Conservation (phyloP, 1,284 basidiomycete species). For the Amylostereum areolatum region DNA sequence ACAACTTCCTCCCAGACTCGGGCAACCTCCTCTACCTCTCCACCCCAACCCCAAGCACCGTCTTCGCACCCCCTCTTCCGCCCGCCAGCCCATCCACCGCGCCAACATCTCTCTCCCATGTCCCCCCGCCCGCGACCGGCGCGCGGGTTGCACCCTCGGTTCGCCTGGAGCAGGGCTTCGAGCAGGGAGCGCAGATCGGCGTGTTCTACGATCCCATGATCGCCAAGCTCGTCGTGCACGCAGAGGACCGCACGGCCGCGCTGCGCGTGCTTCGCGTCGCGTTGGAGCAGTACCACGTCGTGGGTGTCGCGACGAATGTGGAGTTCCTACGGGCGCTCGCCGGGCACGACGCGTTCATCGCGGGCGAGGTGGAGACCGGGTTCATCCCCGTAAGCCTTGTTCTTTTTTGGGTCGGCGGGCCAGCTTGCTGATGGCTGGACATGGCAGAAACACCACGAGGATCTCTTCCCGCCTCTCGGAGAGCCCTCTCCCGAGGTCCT, state of each 20-base stretch:
- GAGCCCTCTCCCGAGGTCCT: constrained; percentile 58
- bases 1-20: constrained; percentile 89
- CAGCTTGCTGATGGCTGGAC: not conserved
- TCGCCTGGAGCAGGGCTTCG: constrained; percentile 89
- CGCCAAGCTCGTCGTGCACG: constrained; percentile 89
- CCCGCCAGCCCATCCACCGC: constrained; percentile 27
- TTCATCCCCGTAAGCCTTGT: constrained; percentile 73
- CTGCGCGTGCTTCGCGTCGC: constrained; percentile 75
- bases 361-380: constrained; percentile 87
- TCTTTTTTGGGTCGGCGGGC: not conserved
- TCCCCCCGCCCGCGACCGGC: constrained; percentile 25
- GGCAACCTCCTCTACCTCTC: constrained; percentile 78
- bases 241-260: constrained; percentile 81
- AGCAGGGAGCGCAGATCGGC: constrained; percentile 81
- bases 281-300: constrained; percentile 84
- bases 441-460: constrained; percentile 68
- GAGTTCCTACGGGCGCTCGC: constrained; percentile 83
- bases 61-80: constrained; percentile 48
- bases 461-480: constrained; percentile 63
- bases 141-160: constrained; percentile 54
- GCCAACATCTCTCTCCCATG: constrained; percentile 2
- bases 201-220: constrained; percentile 96
- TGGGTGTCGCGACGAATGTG: constrained; percentile 88
- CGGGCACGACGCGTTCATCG: constrained; percentile 70
- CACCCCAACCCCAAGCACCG: constrained; percentile 62